Evolutionary conservation across 345 rosid species (phyloP).

Genomic region (Eucalyptus sp.): DNA sequence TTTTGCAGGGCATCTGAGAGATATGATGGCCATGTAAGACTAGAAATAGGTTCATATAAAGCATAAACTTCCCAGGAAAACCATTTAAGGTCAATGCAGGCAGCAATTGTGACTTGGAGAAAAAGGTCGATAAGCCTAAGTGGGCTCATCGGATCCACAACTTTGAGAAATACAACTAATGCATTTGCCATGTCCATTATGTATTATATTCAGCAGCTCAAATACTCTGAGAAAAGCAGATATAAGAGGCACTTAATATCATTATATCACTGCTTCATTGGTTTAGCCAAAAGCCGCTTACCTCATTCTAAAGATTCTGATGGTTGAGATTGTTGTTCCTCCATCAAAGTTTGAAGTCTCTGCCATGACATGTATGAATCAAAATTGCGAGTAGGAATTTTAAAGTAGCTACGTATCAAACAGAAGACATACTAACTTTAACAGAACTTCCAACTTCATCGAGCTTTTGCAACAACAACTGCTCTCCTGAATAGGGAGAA

Average conservation of each 20-base stretch:
- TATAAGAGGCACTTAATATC: neutral
- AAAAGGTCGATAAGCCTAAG: neutral
- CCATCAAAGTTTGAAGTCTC: constrained; percentile 51
- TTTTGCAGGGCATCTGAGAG: neutral
- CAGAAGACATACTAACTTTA: constrained; percentile 21
- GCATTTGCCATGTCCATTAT: neutral
- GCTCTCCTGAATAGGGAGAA: constrained; percentile 21
- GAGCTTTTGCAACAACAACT: constrained; percentile 36
- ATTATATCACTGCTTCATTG: neutral
- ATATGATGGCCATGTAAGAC: neutral
- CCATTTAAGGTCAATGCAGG: neutral
- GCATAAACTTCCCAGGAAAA: neutral
- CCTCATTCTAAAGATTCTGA: constrained; percentile 21
- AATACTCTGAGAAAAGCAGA: neutral
- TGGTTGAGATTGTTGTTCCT: constrained; percentile 30
- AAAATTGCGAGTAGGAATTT: neutral
- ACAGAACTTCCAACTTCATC: constrained; percentile 57
- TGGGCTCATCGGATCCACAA: neutral
- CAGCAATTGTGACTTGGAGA: neutral
- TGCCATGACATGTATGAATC: constrained; percentile 5
- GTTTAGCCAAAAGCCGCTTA: neutral
- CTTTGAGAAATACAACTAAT: neutral
- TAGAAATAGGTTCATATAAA: neutral
- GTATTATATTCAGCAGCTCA: neutral
- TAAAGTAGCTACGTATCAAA: neutral